Base-by-base conservation (phyloP, 306 rosid species). In the Dryas octopetala region DNA sequence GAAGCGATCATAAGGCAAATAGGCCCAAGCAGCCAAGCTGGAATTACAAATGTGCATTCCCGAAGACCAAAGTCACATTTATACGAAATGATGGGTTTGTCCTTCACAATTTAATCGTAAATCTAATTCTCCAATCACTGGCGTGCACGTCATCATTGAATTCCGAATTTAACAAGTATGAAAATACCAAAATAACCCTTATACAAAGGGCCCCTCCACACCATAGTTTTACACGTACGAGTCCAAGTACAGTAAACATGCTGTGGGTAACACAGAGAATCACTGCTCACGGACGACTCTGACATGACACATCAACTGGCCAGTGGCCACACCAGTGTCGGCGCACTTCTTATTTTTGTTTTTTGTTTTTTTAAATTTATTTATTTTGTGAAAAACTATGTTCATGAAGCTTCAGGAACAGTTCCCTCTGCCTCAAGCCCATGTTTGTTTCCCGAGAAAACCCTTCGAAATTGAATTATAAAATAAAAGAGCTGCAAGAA, bases 381-480 rank as follows among this genome's bases (percentile, higher is more conserved):
- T 58, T 9, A 7, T 19, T 57, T 16, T 19, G 12, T 16, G 47
- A 44, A 53, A 44, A 14, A 11, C 9, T 76, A 15, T 46, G 59
- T 46, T 40, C 40, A 44, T 7, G 60, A 66, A 28, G 47, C 74
- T 62, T 62, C 50, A 43, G 47, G 65, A 52, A 68, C 59, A 58
- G 48, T 32, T 65, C 38, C 38, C 38, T 66, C 57, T 61, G 6
- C 5, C 11, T 16, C 2, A 12, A 45, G 48, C 41, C 40, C 12
- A 67, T 65, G 74, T 70, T 70, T 85, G 82, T 59, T 75, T 66
- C 55, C 71, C 78, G 19, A 48, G 76, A 63, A 71, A 70, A 65
- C 49, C 6, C 19, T 70, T 52, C 5, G 16, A 13, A 9, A 58
- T 57, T 57, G 62, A 32, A 32, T 32, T 1, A 32, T 32, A 32